These are phyloP conservation scores for Phascolomyces articulosus DNA, from an alignment of 371 early-diverging fungal species.

Conservation along the genomic window DNA sequence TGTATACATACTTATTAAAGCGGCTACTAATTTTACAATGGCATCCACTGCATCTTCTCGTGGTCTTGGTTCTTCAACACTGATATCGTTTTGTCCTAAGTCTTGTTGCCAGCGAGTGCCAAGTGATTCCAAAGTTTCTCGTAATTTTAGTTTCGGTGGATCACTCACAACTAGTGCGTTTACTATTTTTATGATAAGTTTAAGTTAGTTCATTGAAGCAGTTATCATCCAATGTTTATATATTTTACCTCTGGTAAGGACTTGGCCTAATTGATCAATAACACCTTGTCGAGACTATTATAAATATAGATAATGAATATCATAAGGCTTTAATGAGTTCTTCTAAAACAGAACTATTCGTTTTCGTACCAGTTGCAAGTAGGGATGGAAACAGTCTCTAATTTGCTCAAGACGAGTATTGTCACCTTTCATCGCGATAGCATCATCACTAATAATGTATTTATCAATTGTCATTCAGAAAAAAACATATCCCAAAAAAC, in stretches of 20 bases:
- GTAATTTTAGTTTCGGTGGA: neutral
- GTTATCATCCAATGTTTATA: neutral
- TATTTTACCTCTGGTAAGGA: conserved; percentile 5
- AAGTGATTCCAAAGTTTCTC: conserved; percentile 1
- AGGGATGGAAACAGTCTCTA: conserved; percentile 9
- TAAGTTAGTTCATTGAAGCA: neutral
- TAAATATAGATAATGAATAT: neutral
- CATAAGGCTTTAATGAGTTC: too few species aligned
- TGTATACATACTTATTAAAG: conserved; percentile 5
- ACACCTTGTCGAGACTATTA: conserved; percentile 10
- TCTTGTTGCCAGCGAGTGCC: conserved; percentile 4
- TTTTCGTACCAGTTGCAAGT: conserved; percentile 4
- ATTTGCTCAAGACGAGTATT: conserved; percentile 13
- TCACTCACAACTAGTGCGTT: neutral
- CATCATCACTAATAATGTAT: neutral
- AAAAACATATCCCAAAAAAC: neutral
- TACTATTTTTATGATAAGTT: neutral
- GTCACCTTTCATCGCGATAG: neutral
- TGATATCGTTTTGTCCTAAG: neutral
- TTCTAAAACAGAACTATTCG: neutral
- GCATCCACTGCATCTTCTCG: conserved; percentile 11
- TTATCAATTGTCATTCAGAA: neutral
- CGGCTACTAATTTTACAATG: neutral
- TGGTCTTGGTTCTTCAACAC: neutral
- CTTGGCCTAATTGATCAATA: neutral